Evolutionary conservation across 1,139 yeast species (phyloP).

Genomic region (Petasospora rhodanensis): DNA sequence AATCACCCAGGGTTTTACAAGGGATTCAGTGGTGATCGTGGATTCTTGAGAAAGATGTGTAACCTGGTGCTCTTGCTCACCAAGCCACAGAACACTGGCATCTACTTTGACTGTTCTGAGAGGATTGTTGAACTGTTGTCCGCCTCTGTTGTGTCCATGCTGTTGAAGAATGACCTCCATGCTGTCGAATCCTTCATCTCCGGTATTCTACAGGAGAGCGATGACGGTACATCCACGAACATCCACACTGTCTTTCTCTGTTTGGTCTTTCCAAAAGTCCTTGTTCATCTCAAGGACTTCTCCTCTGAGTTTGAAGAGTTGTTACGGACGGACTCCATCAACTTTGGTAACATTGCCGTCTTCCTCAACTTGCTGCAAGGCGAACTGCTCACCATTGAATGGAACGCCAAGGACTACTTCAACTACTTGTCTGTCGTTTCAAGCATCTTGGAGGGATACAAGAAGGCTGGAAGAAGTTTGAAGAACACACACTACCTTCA

Average conservation of each 20-base stretch:
- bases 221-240: conserved; percentile 9
- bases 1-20: conserved; percentile 16
- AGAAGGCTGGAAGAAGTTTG: conserved; percentile 12
- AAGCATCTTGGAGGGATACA: conserved; percentile 19
- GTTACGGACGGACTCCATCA: conserved; percentile 16
- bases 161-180: conserved; percentile 20
- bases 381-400: conserved; percentile 21
- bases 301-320: conserved; percentile 22
- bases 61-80: conserved; percentile 27
- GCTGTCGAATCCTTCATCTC: conserved; percentile 24
- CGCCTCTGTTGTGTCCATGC: conserved; percentile 20
- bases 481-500: conserved; percentile 16
- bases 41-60: conserved; percentile 20
- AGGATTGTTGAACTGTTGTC: conserved; percentile 22
- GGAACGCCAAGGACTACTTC: conserved; percentile 25
- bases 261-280: conserved; percentile 25
- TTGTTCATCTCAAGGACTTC: conserved; percentile 25
- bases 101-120: conserved; percentile 25
- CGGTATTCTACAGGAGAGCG: conserved; percentile 14
- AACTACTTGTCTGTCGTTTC: conserved; percentile 21
- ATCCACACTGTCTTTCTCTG: conserved; percentile 19
- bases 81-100: conserved; percentile 28
- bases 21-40: conserved; percentile 20
- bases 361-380: conserved; percentile 17
- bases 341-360: conserved; percentile 19